Evolutionary conservation across 1,284 basidiomycete genomes (phyloP), one percentile per base, ranked within the genome.

Genomic region (Puccinia coronata): DNA sequence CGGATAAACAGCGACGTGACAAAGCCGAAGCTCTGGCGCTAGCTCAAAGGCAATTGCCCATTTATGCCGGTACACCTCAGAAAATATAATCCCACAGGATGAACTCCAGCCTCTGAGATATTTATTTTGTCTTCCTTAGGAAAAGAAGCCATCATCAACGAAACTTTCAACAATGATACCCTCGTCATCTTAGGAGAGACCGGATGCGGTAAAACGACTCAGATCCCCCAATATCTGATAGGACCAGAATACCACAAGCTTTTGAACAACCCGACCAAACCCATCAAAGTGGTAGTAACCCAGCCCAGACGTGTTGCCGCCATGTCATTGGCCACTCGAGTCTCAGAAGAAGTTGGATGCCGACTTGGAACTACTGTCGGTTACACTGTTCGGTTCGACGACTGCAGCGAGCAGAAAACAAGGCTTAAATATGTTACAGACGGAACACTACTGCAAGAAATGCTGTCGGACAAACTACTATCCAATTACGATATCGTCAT

Each of bases 141-240:
- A 71, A 91, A 90, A 84, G 90, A 92, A 39, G 90, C 91, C 53
- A 90, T 97, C 41, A 87, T 95, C 41, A 88, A 91, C 78, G 91
- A 92, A 85, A 91, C 96, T 73, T 87, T 89, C 61, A 88, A 90
- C 65, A 91, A 96, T 86, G 93, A 97, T 86, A 94, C 97, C 3
- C 92, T 93, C 0, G 91, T 99, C 73, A 89, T 99, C 34, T 89
- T 99, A 23, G 96, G 96, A 76, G 96, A 99, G 87, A 99, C 96
- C 0, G 97, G 96, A 51, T 97, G 95, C 36, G 96, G 96, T 82
- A 99, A 99, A 88, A 98, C 96, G 0, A 99, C 96, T 69, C 96
- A 96, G 88, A 90, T 96, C 41, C 94, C 95, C 0, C 93, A 96
- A 86, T 94, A 96, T 84, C 88, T 98, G 36, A 90, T 95, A 69